Conservation (phyloP, 2,329 filamentous ascomycete species). For the Colletotrichum sp. region DNA sequence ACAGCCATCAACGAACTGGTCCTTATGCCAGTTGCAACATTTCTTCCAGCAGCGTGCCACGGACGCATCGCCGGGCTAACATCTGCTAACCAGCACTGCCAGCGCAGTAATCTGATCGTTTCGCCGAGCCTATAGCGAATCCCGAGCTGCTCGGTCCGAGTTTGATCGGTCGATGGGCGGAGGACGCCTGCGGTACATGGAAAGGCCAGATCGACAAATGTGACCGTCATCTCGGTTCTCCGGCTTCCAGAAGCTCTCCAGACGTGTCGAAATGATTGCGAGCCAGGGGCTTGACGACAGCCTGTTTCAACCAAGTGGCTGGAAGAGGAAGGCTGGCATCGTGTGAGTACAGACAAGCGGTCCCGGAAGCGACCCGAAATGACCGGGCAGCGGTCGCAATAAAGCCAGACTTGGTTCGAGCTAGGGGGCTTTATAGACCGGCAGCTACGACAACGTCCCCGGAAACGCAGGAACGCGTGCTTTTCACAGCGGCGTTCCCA, state of each 20-base stretch:
- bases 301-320: neutral
- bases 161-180: neutral
- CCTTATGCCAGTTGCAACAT: neutral
- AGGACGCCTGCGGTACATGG: neutral
- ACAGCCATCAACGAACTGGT: neutral
- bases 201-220: neutral
- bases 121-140: neutral
- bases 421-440: neutral
- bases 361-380: conserved; percentile 1
- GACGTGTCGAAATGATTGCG: neutral
- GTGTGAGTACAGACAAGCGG: neutral
- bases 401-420: neutral
- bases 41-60: neutral
- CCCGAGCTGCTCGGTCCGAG: neutral
- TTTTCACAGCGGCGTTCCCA: neutral
- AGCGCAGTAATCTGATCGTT: neutral
- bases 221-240: neutral
- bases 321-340: neutral
- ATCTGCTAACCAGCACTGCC: neutral
- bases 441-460: neutral
- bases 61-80: neutral
- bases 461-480: neutral
- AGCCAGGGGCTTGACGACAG: neutral
- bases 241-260: neutral
- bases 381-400: neutral